Conservation (phyloP, 148 eudicot species). For the Euryodendron excelsum region DNA sequence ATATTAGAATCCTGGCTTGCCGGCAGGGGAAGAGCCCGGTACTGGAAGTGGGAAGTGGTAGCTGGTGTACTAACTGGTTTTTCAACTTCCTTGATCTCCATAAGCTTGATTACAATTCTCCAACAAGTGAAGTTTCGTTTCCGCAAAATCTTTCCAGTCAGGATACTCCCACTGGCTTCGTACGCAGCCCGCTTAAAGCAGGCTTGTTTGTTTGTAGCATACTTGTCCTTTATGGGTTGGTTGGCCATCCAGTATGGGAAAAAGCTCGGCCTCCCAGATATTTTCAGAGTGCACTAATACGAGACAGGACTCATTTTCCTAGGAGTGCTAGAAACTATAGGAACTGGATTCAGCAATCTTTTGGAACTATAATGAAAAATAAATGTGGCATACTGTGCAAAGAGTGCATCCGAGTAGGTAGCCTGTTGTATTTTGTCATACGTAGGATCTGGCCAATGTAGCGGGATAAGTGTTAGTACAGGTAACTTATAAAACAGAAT, state of each 20-base stretch:
- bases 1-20: conserved; percentile 54
- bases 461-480: not conserved
- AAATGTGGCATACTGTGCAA: conserved; percentile 12
- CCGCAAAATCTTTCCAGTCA: conserved; percentile 25
- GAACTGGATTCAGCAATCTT: not conserved
- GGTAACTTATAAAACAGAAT: not conserved
- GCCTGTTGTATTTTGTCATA: too few relatives aligned
- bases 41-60: conserved; percentile 52
- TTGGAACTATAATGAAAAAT: not conserved
- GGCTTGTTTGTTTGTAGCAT: conserved; percentile 58
- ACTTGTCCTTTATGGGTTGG: conserved; percentile 81
- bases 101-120: conserved; percentile 43
- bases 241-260: conserved; percentile 62
- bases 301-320: conserved; percentile 9
- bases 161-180: too few relatives aligned
- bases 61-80: conserved; percentile 63
- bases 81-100: conserved; percentile 48
- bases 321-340: too few relatives aligned
- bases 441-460: too few relatives aligned
- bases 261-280: conserved; percentile 59
- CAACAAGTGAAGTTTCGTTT: conserved; percentile 27
- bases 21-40: conserved; percentile 34
- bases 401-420: conserved; percentile 5
- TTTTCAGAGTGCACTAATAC: conserved; percentile 33
- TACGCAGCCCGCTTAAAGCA: too few relatives aligned